phyloP scores from a whole-genome alignment of 1,284 basidiomycete species.

The Apiotrichum sp. region DNA sequence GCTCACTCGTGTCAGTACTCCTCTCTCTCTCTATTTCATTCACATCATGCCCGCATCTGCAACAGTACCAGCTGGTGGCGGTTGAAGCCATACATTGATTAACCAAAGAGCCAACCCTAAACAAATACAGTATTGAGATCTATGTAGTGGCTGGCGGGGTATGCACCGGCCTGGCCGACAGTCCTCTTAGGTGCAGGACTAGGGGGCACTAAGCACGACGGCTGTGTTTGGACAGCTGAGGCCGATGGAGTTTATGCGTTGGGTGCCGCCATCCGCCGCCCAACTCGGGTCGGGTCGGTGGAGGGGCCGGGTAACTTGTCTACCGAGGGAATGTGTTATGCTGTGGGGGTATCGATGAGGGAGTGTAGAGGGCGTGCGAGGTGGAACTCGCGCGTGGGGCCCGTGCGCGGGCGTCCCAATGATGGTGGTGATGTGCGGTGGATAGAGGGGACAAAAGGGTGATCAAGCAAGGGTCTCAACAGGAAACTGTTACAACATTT shows the following conservation, averaged over 20 bases:
- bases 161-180: conserved; percentile 6
- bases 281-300: background rate
- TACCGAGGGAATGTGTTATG: conserved; percentile 23
- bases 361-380: conserved; percentile 30
- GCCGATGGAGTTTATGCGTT: background rate
- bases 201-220: conserved; percentile 5
- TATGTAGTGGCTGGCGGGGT: conserved; percentile 3
- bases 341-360: conserved; percentile 17
- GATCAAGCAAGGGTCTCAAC: background rate
- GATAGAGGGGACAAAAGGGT: conserved; percentile 7
- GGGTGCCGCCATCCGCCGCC: background rate
- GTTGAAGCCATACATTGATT: conserved; percentile 24
- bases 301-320: conserved; percentile 6
- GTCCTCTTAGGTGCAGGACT: background rate
- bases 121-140: background rate
- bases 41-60: background rate
- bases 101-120: conserved; percentile 5
- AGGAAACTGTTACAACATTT: conserved; percentile 29
- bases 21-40: too few relatives aligned
- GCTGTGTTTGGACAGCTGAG: conserved; percentile 6
- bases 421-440: conserved; percentile 5
- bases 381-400: conserved; percentile 47
- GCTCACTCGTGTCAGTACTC: too few relatives aligned
- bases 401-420: conserved; percentile 28
- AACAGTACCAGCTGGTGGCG: conserved; percentile 11